A percentile compares a stretch with the other conserved stretches of the same genome.
phyloP scores from a whole-genome alignment of 1,284 basidiomycete genomes.

The Ceraceosorus bombacis region DNA sequence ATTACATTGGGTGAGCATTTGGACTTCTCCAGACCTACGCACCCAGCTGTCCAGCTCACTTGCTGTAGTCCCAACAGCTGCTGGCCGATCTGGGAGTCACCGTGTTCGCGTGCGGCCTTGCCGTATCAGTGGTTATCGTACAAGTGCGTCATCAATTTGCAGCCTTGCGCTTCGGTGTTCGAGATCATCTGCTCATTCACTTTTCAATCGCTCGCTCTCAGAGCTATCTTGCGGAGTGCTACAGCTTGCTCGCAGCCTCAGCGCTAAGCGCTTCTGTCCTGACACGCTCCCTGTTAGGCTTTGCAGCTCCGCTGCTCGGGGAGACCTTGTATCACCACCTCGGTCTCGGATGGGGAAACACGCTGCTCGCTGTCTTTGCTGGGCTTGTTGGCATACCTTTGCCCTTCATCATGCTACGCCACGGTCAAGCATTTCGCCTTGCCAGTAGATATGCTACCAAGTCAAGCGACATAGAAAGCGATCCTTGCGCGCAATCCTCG shows the following conservation, averaged over 20 bases:
- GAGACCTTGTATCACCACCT: background rate
- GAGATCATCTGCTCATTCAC: background rate
- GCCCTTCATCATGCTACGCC: slow-evolving; percentile 7
- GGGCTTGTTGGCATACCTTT: background rate
- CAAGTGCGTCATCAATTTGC: background rate
- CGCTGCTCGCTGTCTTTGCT: background rate
- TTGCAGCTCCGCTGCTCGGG: background rate
- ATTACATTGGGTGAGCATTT: background rate
- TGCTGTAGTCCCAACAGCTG: slow-evolving; percentile 4
- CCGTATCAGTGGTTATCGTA: background rate
- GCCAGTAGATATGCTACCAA: slow-evolving; percentile 29
- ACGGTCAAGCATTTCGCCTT: slow-evolving; percentile 27
- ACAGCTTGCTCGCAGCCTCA: slow-evolving; percentile 4
- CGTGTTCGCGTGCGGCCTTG: slow-evolving; percentile 4
- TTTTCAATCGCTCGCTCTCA: background rate
- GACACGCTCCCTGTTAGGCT: background rate
- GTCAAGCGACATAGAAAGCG: too few relatives aligned
- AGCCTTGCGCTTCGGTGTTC: background rate
- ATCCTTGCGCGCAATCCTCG: too few relatives aligned
- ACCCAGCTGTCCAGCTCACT: background rate
- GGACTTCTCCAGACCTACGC: background rate
- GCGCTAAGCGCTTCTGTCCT: slow-evolving; percentile 1
- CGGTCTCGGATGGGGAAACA: background rate
- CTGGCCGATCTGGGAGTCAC: slow-evolving; percentile 6
- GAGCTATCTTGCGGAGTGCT: slow-evolving; percentile 10